Percentiles rank a stretch among this genome's conserved stretches.
These are phyloP conservation scores for Polygonum maritimum DNA, from an alignment of 148 eudicot species.

Conservation along the genomic window DNA sequence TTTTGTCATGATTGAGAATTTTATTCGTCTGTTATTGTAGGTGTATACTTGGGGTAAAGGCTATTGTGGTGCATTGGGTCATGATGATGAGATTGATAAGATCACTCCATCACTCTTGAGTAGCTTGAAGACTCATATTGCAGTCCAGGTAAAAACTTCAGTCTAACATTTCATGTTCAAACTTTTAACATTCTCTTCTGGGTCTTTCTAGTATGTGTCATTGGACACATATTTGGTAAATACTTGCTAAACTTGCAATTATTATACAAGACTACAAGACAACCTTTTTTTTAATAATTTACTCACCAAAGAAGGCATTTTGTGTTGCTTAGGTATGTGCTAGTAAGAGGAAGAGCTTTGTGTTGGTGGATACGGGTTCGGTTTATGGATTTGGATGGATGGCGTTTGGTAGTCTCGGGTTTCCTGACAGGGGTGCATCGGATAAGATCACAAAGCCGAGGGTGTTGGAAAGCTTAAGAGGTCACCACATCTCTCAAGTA, in stretches of 20 bases:
- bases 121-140: constrained; percentile 51
- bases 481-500: constrained; percentile 67
- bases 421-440: constrained; percentile 62
- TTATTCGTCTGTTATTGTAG: constrained; percentile 21
- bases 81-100: constrained; percentile 92
- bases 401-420: constrained; percentile 93
- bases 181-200: neutral
- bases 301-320: neutral
- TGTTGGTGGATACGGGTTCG: constrained; percentile 62
- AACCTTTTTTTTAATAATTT: no score
- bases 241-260: no score
- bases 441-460: constrained; percentile 62
- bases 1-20: neutral
- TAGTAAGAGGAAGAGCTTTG: constrained; percentile 87
- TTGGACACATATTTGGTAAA: no score
- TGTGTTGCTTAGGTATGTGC: constrained; percentile 72
- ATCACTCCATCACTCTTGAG: constrained; percentile 56
- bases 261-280: no score
- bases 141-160: constrained; percentile 65
- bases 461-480: constrained; percentile 52
- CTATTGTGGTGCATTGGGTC: constrained; percentile 94
- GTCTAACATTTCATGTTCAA: neutral
- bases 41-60: constrained; percentile 99
- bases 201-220: no score
- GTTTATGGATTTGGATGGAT: constrained; percentile 90